A percentile compares a stretch with the other conserved stretches of the same genome.
These are phyloP conservation scores for Candida fluviatilis DNA, from an alignment of 805 yeast genomes.

Conservation along the genomic window DNA sequence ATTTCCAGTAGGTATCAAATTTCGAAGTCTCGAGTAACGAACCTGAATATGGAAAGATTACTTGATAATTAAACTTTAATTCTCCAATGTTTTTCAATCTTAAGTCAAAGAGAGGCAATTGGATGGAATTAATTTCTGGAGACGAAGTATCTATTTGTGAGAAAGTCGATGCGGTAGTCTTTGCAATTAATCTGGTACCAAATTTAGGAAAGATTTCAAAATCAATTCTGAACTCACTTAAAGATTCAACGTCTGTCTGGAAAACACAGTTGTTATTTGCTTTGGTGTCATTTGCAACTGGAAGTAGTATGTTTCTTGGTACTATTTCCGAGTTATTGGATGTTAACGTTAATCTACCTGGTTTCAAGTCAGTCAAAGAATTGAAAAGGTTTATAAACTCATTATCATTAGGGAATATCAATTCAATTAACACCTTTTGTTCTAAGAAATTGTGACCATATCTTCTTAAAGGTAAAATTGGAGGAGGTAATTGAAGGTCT, in stretches of 20 bases:
- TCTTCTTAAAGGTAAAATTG: conserved; percentile 86
- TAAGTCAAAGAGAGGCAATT: conserved; percentile 78
- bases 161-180: conserved; percentile 71
- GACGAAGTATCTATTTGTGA: conserved; percentile 37
- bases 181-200: conserved; percentile 89
- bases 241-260: conserved; percentile 73
- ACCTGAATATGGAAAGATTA: conserved; percentile 87
- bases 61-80: conserved; percentile 69
- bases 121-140: conserved; percentile 34
- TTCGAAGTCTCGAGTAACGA: conserved; percentile 80
- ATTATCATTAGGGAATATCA: conserved; percentile 53
- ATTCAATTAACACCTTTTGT: conserved; percentile 78
- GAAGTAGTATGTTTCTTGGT: conserved; percentile 81
- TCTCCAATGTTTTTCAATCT: conserved; percentile 81
- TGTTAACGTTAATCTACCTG: conserved; percentile 81
- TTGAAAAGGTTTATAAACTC: conserved; percentile 46
- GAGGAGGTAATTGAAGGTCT: conserved; percentile 90
- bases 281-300: conserved; percentile 54
- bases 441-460: conserved; percentile 96
- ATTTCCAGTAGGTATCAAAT: conserved; percentile 96
- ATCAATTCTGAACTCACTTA: conserved; percentile 62
- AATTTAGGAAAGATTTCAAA: conserved; percentile 92
- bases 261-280: conserved; percentile 64
- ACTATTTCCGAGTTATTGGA: conserved; percentile 75
- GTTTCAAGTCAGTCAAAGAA: conserved; percentile 43